Percentiles rank a stretch among this genome's conserved stretches.
These are phyloP conservation scores for Chloromonas sp. DNA, from an alignment of 163 green algal genomes.

Conservation along the genomic window DNA sequence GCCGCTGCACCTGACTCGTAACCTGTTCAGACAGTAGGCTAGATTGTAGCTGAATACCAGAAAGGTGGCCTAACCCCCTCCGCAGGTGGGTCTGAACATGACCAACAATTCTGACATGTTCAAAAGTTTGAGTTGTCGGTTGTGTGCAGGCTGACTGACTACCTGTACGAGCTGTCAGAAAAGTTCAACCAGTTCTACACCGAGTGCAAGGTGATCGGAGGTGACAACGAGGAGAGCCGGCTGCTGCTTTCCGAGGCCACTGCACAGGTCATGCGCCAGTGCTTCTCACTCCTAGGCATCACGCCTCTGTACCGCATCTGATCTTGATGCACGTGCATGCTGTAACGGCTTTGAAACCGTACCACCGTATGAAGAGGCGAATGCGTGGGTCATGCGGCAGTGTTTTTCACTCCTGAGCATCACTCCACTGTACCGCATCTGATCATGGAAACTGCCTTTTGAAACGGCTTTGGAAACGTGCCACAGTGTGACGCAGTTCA, in stretches of 20 bases:
- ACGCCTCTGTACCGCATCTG: conserved; percentile 88
- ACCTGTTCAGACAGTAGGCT: no score
- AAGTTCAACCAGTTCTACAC: conserved; percentile 93
- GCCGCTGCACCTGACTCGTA: no score
- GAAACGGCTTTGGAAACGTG: no score
- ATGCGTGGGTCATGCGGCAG: background rate
- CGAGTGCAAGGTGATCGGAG: conserved; percentile 90
- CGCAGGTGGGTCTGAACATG: no score
- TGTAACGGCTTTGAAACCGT: background rate
- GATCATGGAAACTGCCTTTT: no score
- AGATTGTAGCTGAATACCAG: no score
- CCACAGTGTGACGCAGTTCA: no score
- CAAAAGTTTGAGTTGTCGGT: no score
- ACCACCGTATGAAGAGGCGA: background rate
- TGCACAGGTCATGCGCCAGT: conserved; percentile 85
- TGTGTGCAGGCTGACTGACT: conserved; percentile 73
- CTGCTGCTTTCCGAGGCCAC: conserved; percentile 89
- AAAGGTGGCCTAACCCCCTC: no score
- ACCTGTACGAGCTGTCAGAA: conserved; percentile 87
- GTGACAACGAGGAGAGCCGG: conserved; percentile 72
- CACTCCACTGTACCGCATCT: background rate
- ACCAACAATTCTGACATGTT: no score
- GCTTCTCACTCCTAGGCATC: conserved; percentile 92
- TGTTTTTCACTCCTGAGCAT: background rate
- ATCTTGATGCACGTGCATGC: background rate